phyloP scores from a whole-genome alignment of 2,329 filamentous ascomycete genomes.

The Curvularia hawaiiensis region DNA sequence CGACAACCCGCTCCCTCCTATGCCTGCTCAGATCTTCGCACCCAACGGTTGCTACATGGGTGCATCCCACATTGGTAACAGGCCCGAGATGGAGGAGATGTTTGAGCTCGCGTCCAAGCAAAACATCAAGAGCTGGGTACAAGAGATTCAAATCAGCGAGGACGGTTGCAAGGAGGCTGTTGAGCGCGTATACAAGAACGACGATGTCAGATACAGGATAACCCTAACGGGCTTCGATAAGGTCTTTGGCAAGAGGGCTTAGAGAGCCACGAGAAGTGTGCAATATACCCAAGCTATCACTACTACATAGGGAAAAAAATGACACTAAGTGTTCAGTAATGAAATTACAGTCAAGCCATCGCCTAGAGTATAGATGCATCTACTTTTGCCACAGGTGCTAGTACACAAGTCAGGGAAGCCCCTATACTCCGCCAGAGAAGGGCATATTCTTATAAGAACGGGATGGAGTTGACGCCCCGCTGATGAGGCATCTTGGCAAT shows the following conservation, averaged over 20 bases:
- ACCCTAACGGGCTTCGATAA: slow-evolving; percentile 72
- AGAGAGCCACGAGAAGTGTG: slow-evolving; percentile 11
- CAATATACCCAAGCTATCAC: not conserved
- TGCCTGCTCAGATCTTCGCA: slow-evolving; percentile 77
- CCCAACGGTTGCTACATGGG: slow-evolving; percentile 68
- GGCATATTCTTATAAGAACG: not conserved
- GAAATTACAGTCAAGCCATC: not conserved
- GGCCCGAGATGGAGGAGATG: slow-evolving; percentile 58
- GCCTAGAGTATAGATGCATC: not conserved
- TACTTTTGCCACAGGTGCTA: not conserved
- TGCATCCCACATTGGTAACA: slow-evolving; percentile 57
- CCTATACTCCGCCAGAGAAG: not conserved
- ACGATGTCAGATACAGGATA: slow-evolving; percentile 74
- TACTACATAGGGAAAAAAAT: slow-evolving; percentile 4
- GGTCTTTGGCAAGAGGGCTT: slow-evolving; percentile 61
- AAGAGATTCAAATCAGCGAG: slow-evolving; percentile 74
- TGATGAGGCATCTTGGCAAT: too few species aligned
- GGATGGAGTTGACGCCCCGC: too few species aligned
- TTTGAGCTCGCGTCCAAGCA: slow-evolving; percentile 56
- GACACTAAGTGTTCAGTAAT: not conserved
- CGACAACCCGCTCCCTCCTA: slow-evolving; percentile 72
- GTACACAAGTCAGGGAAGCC: too few species aligned
- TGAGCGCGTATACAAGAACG: slow-evolving; percentile 67
- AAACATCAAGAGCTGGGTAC: slow-evolving; percentile 60
- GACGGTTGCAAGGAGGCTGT: slow-evolving; percentile 73